Conservation (phyloP, 2,329 filamentous ascomycete species). For the Zelopaecilomyces penicillatus region DNA sequence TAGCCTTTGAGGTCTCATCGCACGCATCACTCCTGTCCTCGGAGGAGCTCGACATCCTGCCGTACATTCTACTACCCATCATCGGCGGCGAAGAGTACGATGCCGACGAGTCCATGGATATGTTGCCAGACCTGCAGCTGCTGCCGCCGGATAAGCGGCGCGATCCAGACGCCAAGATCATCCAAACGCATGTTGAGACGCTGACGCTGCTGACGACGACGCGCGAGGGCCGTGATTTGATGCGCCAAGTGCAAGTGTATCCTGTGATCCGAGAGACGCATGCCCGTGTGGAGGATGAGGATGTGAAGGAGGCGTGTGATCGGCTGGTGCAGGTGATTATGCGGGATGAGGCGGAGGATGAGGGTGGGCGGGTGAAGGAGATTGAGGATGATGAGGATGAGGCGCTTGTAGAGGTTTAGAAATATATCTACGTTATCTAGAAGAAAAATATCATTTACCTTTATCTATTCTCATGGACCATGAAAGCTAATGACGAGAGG, state of each 20-base stretch:
- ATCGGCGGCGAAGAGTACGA: conserved; percentile 82
- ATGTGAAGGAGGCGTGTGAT: conserved; percentile 76
- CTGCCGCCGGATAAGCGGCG: conserved; percentile 83
- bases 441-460: too few relatives aligned
- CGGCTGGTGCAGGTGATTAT: conserved; percentile 82
- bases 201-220: conserved; percentile 76
- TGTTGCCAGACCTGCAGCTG: conserved; percentile 86
- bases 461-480: too few relatives aligned
- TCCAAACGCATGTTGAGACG: conserved; percentile 85
- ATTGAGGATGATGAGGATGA: conserved; percentile 43
- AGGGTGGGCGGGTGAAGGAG: conserved; percentile 38
- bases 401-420: conserved; percentile 45
- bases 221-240: conserved; percentile 60
- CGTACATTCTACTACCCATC: conserved; percentile 81
- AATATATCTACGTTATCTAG: too few relatives aligned
- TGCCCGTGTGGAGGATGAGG: conserved; percentile 66
- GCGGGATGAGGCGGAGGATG: conserved; percentile 58
- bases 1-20: conserved; percentile 69
- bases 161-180: conserved; percentile 66
- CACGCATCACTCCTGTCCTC: conserved; percentile 65
- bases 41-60: conserved; percentile 69
- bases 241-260: conserved; percentile 77
- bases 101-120: conserved; percentile 75
- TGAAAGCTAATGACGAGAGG: too few relatives aligned
- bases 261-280: conserved; percentile 84